Evolutionary conservation across 2,329 filamentous ascomycete genomes (phyloP).

Genomic region (Teratosphaeria nubilosa): DNA sequence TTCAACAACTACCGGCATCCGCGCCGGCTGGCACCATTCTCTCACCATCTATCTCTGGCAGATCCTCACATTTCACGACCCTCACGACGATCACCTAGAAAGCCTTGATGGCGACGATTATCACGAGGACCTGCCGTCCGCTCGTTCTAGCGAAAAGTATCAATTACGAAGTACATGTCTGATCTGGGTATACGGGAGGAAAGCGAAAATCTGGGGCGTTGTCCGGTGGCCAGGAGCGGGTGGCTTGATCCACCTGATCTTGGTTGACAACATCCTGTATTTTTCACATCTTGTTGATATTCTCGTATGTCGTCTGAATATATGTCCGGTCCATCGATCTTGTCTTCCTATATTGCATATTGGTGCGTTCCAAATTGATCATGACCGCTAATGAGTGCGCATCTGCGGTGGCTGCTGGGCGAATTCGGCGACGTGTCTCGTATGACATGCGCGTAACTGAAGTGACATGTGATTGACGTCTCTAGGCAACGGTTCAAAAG

Average conservation of each 20-base stretch:
- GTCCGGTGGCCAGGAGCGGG: background rate
- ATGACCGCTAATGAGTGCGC: background rate
- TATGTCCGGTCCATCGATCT: background rate
- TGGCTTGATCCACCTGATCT: background rate
- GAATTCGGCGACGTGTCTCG: background rate
- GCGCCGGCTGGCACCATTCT: background rate
- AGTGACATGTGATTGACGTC: background rate
- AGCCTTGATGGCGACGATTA: background rate
- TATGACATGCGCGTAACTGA: background rate
- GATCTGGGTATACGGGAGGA: background rate
- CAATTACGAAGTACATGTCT: constrained; percentile 6
- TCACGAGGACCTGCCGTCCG: constrained; percentile 18
- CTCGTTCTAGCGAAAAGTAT: constrained; percentile 10
- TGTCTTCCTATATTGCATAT: too few relatives aligned
- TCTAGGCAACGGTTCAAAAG: background rate
- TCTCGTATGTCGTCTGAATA: background rate
- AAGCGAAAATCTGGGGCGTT: background rate
- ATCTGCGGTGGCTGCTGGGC: background rate
- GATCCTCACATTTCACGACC: constrained; percentile 11
- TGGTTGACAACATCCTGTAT: background rate
- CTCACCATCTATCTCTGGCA: constrained; percentile 13
- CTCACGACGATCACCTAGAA: constrained; percentile 9
- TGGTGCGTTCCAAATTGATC: background rate
- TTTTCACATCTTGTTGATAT: background rate
- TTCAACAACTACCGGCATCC: background rate